A percentile compares a stretch with the other conserved stretches of the same genome.
These are phyloP conservation scores for Starmerella kuoi DNA, from an alignment of 805 yeast genomes.

Conservation along the genomic window DNA sequence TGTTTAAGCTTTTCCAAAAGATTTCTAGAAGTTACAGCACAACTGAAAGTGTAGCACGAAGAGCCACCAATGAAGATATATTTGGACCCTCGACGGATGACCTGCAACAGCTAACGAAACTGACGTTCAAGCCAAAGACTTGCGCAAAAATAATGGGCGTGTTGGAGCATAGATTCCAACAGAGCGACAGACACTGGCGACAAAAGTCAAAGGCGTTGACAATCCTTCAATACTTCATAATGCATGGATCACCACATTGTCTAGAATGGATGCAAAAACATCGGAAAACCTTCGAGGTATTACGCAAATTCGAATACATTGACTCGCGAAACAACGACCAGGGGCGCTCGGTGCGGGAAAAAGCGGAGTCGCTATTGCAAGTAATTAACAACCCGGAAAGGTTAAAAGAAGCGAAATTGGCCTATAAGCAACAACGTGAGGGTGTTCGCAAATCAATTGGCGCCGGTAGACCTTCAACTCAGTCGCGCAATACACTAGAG, in stretches of 20 bases:
- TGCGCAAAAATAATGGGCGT: conserved; percentile 18
- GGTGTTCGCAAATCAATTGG: conserved; percentile 25
- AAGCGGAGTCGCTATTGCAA: conserved; percentile 23
- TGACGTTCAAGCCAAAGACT: conserved; percentile 16
- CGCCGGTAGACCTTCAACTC: conserved; percentile 18
- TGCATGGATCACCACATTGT: conserved; percentile 21
- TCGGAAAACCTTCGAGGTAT: conserved; percentile 7
- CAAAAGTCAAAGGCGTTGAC: conserved; percentile 23
- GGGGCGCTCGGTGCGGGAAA: conserved; percentile 27
- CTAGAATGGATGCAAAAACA: conserved; percentile 18
- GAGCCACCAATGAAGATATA: conserved; percentile 21
- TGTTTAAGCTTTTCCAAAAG: conserved; percentile 4
- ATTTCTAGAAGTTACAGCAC: conserved; percentile 8
- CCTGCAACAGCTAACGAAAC: conserved; percentile 18
- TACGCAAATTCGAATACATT: conserved; percentile 13
- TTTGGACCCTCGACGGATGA: conserved; percentile 22
- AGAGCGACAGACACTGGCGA: conserved; percentile 23
- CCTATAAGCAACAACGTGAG: conserved; percentile 24
- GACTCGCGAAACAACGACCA: conserved; percentile 26
- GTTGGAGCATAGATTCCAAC: conserved; percentile 19
- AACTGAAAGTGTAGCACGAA: conserved; percentile 20
- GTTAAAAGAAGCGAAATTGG: conserved; percentile 23
- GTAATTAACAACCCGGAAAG: conserved; percentile 24
- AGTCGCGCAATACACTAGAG: conserved; percentile 23
- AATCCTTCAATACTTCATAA: conserved; percentile 21